Base-by-base conservation (phyloP, 768 basidiomycete genomes). In the Agaricus bisporus region DNA sequence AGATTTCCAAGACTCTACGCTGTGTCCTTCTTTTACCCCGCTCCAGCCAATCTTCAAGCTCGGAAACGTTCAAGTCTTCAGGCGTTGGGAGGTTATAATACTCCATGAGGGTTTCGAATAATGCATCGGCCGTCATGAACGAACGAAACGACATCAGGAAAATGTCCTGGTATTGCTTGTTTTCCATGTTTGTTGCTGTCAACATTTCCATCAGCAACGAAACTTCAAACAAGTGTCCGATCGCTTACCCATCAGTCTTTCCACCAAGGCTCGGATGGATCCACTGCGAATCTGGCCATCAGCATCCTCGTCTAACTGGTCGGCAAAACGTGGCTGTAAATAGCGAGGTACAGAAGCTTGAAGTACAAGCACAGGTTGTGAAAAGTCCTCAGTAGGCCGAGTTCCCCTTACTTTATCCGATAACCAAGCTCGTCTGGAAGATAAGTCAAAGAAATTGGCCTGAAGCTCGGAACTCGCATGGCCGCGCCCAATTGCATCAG, bases 111-210 rank as follows among this genome's bases (percentile, higher is more conserved):
- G 82, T 69, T 28, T 88, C 83, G 58, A 92, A 83, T 2, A 95
- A 67, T 39, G 76, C 70, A 39, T 82, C 77, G 2, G 88, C 78
- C 5, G 80, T 81, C 22, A 82, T 84, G 64, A 95, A 92, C 0
- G 89, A 87, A 49, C 83, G 77, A 70, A 89, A 91, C 14, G 91
- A 94, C 68, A 81, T 83, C 42, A 95, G 74, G 71, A 95, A 95
- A n/a, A 80, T 75, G 29, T 76, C 72, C 25, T 76, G 73, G 63
- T 76, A 86, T 10, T 64, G 52, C 20, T 59, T 63, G 41, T 58
- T 56, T 45, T 64, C 63, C 17, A 59, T 51, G 53, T 39, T 41
- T 58, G 50, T 56, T 66, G 58, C 66, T 66, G 51, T 35, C 29
- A 60, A 45, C 43, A n/a, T 25, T 41, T 54, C 4, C 39, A 36